Conservation (phyloP, 2,329 filamentous ascomycete genomes). For the Penicillium sp. region DNA sequence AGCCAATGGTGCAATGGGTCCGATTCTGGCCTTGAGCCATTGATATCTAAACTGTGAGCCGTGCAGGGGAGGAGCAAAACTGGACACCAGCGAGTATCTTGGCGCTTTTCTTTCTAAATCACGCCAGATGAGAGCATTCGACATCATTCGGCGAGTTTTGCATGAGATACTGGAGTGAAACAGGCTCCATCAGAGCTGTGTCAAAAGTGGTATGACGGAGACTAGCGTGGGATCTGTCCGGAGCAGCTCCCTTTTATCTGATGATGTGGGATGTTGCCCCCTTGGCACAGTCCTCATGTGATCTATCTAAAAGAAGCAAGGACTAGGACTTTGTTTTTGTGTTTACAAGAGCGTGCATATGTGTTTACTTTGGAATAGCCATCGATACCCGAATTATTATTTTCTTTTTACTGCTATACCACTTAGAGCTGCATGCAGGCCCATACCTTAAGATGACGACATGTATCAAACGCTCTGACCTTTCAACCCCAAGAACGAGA, state of each 20-base stretch:
- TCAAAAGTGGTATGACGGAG: background rate
- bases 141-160: background rate
- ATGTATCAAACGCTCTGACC: background rate
- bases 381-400: slow-evolving; percentile 4
- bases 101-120: background rate
- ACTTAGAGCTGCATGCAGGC: background rate
- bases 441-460: background rate
- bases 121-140: background rate
- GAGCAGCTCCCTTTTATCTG: background rate
- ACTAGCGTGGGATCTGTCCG: background rate
- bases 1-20: background rate
- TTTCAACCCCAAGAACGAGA: background rate
- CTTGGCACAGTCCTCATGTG: background rate
- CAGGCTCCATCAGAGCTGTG: too few relatives aligned
- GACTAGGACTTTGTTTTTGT: background rate
- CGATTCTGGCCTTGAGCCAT: background rate
- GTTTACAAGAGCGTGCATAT: background rate
- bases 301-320: background rate
- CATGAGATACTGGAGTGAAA: background rate
- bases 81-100: background rate
- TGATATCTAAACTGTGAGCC: background rate
- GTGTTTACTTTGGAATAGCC: background rate
- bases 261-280: background rate
- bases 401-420: background rate
- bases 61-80: background rate